phyloP scores from a whole-genome alignment of 2,329 filamentous ascomycete genomes.

The Penicillium sp. region DNA sequence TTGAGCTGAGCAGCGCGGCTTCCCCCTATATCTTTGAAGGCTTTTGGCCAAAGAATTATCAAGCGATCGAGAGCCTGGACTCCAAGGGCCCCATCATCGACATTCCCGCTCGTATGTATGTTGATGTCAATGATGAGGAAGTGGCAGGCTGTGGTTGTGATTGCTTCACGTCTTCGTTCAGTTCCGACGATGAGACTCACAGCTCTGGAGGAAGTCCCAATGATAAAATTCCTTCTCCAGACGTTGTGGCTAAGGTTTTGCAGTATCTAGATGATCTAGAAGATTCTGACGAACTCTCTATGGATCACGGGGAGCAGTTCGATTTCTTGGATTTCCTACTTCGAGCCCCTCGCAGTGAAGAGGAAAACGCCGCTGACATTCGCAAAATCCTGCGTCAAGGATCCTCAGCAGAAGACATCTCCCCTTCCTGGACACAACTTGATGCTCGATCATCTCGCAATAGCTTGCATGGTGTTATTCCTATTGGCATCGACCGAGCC shows the following conservation, averaged over 20 bases:
- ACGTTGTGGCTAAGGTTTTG: neutral
- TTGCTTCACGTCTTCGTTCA: neutral
- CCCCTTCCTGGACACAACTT: neutral
- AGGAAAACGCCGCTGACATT: neutral
- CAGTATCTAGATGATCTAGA: neutral
- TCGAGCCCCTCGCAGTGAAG: neutral
- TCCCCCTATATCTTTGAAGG: neutral
- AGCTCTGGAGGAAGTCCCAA: neutral
- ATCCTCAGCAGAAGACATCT: neutral
- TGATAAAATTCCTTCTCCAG: neutral
- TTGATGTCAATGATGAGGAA: neutral
- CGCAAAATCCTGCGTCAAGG: neutral
- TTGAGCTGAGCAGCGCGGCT: slow-evolving; percentile 3
- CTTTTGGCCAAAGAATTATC: neutral
- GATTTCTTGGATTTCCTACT: neutral
- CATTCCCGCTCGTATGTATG: slow-evolving; percentile 5
- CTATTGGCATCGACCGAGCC: neutral
- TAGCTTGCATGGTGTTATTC: neutral
- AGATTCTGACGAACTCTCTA: neutral
- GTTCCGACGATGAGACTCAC: too few species aligned
- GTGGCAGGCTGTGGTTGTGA: neutral
- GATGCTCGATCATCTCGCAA: neutral
- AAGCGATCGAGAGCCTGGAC: slow-evolving; percentile 11
- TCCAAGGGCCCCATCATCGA: neutral
- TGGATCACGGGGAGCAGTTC: neutral